A percentile compares a stretch with the other conserved stretches of the same genome.
Evolutionary conservation across 2,329 filamentous ascomycete genomes (phyloP).

Genomic region (Colletotrichum somersetense): DNA sequence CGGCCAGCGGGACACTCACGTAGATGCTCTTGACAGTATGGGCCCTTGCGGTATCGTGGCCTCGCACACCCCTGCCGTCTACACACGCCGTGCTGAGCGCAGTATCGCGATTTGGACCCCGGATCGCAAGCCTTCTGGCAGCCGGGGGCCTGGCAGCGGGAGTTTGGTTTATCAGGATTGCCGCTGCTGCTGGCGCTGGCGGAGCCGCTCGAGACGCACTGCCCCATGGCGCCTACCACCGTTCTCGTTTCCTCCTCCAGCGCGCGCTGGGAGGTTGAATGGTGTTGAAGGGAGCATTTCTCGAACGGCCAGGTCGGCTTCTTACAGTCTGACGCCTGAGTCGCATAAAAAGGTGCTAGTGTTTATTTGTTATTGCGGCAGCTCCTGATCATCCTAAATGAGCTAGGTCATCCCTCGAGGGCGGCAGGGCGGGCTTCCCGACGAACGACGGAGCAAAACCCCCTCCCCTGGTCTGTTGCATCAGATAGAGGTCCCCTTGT

Average conservation of each 20-base stretch:
- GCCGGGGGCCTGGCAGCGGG: constrained; percentile 33
- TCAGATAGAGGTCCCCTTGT: constrained; percentile 4
- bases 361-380: constrained; percentile 29
- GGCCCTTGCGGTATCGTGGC: constrained; percentile 32
- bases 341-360: constrained; percentile 23
- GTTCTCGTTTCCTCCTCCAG: constrained; percentile 36
- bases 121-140: constrained; percentile 29
- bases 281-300: constrained; percentile 31
- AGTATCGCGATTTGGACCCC: constrained; percentile 32
- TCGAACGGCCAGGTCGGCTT: constrained; percentile 25
- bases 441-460: constrained; percentile 11
- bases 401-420: constrained; percentile 19
- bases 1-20: constrained; percentile 28
- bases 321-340: constrained; percentile 11
- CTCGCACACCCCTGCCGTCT: constrained; percentile 35
- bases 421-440: constrained; percentile 14
- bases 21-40: constrained; percentile 40
- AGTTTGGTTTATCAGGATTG: constrained; percentile 3
- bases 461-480: constrained; percentile 16
- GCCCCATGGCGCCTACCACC: constrained; percentile 36
- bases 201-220: constrained; percentile 35
- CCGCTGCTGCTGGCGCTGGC: background rate
- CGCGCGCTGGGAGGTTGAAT: constrained; percentile 28
- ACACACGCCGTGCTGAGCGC: constrained; percentile 33
- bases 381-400: constrained; percentile 19